phyloP scores from a whole-genome alignment of 768 basidiomycete genomes.

The Lactifluus subvellereus region DNA sequence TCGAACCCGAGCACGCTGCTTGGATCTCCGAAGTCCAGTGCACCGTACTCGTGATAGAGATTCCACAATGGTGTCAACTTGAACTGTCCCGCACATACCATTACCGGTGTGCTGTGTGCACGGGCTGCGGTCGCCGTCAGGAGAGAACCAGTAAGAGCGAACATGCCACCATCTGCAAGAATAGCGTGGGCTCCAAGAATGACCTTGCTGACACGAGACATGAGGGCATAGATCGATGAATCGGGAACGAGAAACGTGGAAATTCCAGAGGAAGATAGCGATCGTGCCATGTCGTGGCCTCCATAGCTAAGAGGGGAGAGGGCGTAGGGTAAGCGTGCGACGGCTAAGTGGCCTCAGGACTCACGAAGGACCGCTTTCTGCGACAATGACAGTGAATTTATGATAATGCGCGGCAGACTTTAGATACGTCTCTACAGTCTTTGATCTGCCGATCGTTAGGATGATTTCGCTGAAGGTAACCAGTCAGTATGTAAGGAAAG shows the following conservation, averaged over 20 bases:
- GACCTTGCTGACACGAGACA: constrained; percentile 96
- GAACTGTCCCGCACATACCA: constrained; percentile 93
- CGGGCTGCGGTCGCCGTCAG: constrained; percentile 83
- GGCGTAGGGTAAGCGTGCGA: constrained; percentile 9
- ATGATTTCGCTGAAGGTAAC: constrained; percentile 75
- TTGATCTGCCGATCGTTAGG: constrained; percentile 88
- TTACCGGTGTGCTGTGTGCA: constrained; percentile 86
- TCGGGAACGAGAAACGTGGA: constrained; percentile 97
- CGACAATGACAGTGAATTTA: constrained; percentile 94
- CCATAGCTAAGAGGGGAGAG: constrained; percentile 50
- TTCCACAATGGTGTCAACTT: constrained; percentile 93
- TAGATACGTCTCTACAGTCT: constrained; percentile 89
- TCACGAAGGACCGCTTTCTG: constrained; percentile 91
- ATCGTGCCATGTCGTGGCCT: constrained; percentile 79
- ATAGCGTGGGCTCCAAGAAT: constrained; percentile 94
- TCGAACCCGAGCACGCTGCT: constrained; percentile 66
- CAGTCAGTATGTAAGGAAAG: neutral
- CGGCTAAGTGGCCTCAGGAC: constrained; percentile 29
- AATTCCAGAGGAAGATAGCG: constrained; percentile 74
- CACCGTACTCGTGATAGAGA: constrained; percentile 79
- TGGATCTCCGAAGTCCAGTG: constrained; percentile 71
- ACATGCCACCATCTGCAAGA: constrained; percentile 94
- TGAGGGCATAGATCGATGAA: constrained; percentile 90
- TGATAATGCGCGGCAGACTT: constrained; percentile 84
- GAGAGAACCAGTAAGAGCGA: constrained; percentile 80